phyloP scores from a whole-genome alignment of 768 basidiomycete genomes.

The Mycena metata region DNA sequence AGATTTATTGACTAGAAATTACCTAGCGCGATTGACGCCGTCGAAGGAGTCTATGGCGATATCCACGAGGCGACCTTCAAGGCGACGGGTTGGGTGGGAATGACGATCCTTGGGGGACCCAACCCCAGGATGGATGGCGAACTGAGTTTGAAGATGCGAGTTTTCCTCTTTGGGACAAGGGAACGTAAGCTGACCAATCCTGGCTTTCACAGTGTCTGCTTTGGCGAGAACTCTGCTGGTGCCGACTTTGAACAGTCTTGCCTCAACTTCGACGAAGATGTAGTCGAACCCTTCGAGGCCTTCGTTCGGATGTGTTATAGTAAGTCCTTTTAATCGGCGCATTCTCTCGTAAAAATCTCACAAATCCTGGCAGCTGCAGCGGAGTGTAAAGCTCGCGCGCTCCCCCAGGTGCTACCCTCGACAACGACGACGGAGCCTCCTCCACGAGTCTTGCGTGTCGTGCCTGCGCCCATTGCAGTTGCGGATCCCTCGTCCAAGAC shows the following conservation, averaged over 20 bases:
- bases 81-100: background rate
- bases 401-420: too few species aligned
- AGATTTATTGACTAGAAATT: background rate
- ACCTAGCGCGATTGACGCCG: background rate
- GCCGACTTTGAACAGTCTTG: slow-evolving; percentile 8
- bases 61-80: background rate
- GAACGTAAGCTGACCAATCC: too few species aligned
- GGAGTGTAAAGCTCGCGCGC: too few species aligned
- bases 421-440: too few species aligned
- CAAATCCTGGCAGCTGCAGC: too few species aligned
- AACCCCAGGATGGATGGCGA: slow-evolving; percentile 23
- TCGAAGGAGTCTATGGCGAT: background rate
- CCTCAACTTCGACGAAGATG: slow-evolving; percentile 13
- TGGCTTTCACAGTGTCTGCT: background rate
- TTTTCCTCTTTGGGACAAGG: too few species aligned
- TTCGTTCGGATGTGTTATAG: background rate
- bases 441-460: too few species aligned
- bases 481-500: too few species aligned
- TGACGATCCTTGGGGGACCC: slow-evolving; percentile 6
- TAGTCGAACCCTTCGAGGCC: background rate
- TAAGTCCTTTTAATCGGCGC: background rate
- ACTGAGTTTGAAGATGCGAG: slow-evolving; percentile 17
- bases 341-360: too few species aligned
- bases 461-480: too few species aligned
- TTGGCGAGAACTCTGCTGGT: slow-evolving; percentile 1